Evolutionary conservation across 2,329 filamentous ascomycete species (phyloP).

Genomic region (Curvularia hawaiiensis): DNA sequence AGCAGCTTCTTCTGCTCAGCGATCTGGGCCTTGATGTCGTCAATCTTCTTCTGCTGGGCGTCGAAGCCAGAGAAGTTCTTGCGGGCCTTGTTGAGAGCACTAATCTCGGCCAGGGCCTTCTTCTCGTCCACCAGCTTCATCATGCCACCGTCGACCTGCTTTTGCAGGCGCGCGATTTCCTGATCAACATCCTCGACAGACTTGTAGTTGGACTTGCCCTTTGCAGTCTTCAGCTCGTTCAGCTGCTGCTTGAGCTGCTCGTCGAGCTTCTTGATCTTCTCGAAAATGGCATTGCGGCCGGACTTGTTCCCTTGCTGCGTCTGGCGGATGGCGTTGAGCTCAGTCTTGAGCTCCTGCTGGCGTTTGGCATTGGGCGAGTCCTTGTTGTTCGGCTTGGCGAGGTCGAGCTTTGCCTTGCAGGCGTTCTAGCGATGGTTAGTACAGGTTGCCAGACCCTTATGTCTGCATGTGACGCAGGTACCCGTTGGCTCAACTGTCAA

Average conservation of each 20-base stretch:
- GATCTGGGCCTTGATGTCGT: constrained; percentile 84
- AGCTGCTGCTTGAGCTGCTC: constrained; percentile 85
- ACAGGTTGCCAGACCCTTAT: not conserved
- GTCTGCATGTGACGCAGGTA: constrained; percentile 19
- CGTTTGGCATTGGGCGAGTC: constrained; percentile 81
- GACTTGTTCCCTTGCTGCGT: constrained; percentile 90
- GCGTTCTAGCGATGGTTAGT: constrained; percentile 65
- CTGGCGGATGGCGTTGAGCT: constrained; percentile 82
- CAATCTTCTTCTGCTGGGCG: constrained; percentile 84
- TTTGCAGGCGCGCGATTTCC: constrained; percentile 79
- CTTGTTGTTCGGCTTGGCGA: constrained; percentile 79
- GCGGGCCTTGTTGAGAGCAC: constrained; percentile 81
- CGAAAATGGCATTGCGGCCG: constrained; percentile 75
- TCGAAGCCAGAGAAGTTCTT: constrained; percentile 91
- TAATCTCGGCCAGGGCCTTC: constrained; percentile 86
- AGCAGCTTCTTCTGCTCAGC: constrained; percentile 86
- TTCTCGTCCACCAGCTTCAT: constrained; percentile 98
- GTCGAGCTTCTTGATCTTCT: constrained; percentile 92
- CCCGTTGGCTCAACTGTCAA: constrained; percentile 15
- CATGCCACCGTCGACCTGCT: constrained; percentile 82
- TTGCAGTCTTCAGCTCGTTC: constrained; percentile 83
- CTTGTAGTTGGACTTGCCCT: constrained; percentile 83
- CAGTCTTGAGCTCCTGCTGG: constrained; percentile 80
- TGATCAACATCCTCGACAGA: constrained; percentile 84
- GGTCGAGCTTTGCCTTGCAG: constrained; percentile 86